Evolutionary conservation across 2,329 filamentous ascomycete genomes (phyloP).

Genomic region (Huntiella decipiens): DNA sequence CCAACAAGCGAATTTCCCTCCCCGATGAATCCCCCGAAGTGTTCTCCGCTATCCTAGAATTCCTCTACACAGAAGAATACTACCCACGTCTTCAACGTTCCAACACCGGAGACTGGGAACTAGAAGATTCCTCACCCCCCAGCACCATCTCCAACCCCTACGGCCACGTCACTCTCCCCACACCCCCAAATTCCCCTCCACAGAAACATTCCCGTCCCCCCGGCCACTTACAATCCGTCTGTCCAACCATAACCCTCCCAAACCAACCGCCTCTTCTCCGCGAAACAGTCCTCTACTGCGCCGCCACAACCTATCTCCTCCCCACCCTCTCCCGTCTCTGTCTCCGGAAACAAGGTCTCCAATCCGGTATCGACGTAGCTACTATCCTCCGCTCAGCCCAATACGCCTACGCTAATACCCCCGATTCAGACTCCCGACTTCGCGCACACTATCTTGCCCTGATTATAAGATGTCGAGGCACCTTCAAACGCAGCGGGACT

Average conservation of each 20-base stretch:
- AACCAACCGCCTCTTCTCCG: slow-evolving; percentile 31
- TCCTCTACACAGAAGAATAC: slow-evolving; percentile 93
- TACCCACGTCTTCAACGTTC: slow-evolving; percentile 80
- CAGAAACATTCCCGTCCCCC: slow-evolving; percentile 34
- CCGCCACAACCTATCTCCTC: slow-evolving; percentile 75
- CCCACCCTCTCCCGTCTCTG: slow-evolving; percentile 82
- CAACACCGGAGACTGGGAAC: slow-evolving; percentile 70
- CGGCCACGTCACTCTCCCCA: slow-evolving; percentile 14
- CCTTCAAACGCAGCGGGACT: slow-evolving; percentile 93
- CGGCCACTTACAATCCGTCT: slow-evolving; percentile 55
- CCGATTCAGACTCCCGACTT: slow-evolving; percentile 77
- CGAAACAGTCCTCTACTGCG: slow-evolving; percentile 89
- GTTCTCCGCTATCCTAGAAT: slow-evolving; percentile 86
- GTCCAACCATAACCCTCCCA: slow-evolving; percentile 37
- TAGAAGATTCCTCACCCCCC: slow-evolving; percentile 46
- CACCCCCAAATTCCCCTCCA: background rate
- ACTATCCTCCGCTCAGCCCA: slow-evolving; percentile 83
- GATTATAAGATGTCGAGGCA: slow-evolving; percentile 92
- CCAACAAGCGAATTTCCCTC: slow-evolving; percentile 55
- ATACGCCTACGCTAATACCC: slow-evolving; percentile 90
- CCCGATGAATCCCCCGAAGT: slow-evolving; percentile 70
- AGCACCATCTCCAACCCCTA: slow-evolving; percentile 29
- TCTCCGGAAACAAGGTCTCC: slow-evolving; percentile 84
- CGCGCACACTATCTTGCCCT: slow-evolving; percentile 94
- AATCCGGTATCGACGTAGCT: slow-evolving; percentile 77